Evolutionary conservation across 176 grass and related monocot species (phyloP), one percentile per base, ranked within the genome.

Genomic region (Tuctoria greenei): DNA sequence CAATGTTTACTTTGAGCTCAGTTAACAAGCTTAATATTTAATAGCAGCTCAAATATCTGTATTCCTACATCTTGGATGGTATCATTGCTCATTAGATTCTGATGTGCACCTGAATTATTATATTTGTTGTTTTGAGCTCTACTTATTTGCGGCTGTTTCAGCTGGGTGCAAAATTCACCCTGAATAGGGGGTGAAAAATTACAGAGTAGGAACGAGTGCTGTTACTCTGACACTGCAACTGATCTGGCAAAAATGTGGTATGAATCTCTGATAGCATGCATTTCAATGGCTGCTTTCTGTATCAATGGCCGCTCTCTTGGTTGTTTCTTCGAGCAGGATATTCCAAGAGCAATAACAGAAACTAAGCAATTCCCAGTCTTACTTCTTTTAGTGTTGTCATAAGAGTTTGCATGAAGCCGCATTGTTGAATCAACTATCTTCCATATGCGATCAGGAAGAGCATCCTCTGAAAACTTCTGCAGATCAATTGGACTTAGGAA

Each of bases 261-360:
- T 0, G 17, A 79, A 69, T 75, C 70, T 75, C 76, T 80, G 4
- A 80, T 69, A 14, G 52, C 70, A 54, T 43, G 58, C 69, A 74
- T 74, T 25, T 74, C 61, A 46, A 23, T 0, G 0, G 38, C 49
- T 25, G 55, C 84, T 47, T 64, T 26, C 10, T 25, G 17, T 63
- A 75, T 57, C 1, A 3, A 12, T 13, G 1, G 42, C 14, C 78
- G 1, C 0, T 81, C 56, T 17, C 10, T 67, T 4, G 78, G 64
- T 6, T 81, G 64, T 15, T 71, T 67, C 10, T 76, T 71, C 6
- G 78, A 76, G 64, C 78, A 81, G 3, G 77, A 81, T 64, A 76
- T 70, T n/a, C 65, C 72, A 0, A 86, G 64, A 12, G 46, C 4
- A 31, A 76, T 35, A 10, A 58, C 16, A 7, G 46, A 52, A 55